Base-by-base conservation (phyloP, 2,329 filamentous ascomycete genomes). In the Arthrobotrys conoides region DNA sequence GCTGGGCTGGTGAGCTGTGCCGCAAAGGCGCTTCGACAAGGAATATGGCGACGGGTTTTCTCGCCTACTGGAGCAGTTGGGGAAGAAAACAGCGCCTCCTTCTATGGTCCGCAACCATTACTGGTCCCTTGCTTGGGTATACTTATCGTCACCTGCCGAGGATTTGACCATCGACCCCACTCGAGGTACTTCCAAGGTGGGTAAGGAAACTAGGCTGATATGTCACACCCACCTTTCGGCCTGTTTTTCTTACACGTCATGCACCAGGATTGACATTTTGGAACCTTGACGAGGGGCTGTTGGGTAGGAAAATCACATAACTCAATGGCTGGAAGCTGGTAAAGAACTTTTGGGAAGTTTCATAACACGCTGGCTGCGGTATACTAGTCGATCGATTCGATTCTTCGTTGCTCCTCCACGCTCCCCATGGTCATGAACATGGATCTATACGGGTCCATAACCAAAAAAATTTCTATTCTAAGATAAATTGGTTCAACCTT, bases 11-110 rank as follows among this genome's bases (percentile, higher is more conserved):
- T 2, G 18, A 24, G 36, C 70, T 73, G 70, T 73, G 70, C 70
- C 70, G 63, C 70, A 41, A 6, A 51, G 63, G 70, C 63, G 70
- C 70, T 67, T 73, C 61, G 5, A 59, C 16, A 38, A 53, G 27
- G 70, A 22, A 44, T 14, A 61, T 61, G 18, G 33, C 27, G 49
- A 44, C 61, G 44, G 33, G 8, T 27, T 6, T 36, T 53, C 59
- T 65, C 53, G 48, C 33, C 38, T 38, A 20, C 53, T 36, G 53
- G 24, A 36, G n/a, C 27, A 71, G 30, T 63, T 30, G 18, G 30
- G 33, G 55, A 38, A 41, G 49, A 49, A 67, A 36, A n/a, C 41
- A 49, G 70, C 49, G 61, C 70, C 70, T 73, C 61, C 27, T 27
- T 10, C 18, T 44, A 55, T 22, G 22, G 16, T 27, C 18, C 46